Evolutionary conservation across 2,329 filamentous ascomycete species (phyloP).

Genomic region (Ilyonectria mors-panacis): DNA sequence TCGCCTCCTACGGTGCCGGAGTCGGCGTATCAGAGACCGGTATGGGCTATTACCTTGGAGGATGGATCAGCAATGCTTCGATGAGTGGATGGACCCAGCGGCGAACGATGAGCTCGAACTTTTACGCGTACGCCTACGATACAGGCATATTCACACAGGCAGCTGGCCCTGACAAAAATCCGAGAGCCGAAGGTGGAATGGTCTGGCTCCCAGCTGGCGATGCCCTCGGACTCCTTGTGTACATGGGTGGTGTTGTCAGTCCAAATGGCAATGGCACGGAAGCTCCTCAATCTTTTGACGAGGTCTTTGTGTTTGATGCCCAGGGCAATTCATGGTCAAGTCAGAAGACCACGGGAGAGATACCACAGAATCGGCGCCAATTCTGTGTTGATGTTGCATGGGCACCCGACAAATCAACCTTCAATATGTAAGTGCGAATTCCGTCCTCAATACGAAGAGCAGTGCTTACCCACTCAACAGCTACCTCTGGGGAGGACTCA

Average conservation of each 20-base stretch:
- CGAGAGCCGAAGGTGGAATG: conserved; percentile 70
- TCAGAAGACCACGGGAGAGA: conserved; percentile 62
- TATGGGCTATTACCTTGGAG: conserved; percentile 72
- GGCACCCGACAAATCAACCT: conserved; percentile 70
- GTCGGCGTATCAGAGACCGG: conserved; percentile 66
- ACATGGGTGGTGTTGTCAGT: conserved; percentile 69
- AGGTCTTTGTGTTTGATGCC: conserved; percentile 71
- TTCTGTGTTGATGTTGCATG: conserved; percentile 73
- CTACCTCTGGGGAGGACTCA: conserved; percentile 72
- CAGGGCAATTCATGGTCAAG: background rate
- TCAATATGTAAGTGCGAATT: conserved; percentile 67
- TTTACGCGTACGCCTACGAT: conserved; percentile 21
- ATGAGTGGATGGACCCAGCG: conserved; percentile 40
- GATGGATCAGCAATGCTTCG: conserved; percentile 69
- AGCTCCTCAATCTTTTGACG: conserved; percentile 57
- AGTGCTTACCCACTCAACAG: background rate
- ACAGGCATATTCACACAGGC: background rate
- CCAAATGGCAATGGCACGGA: conserved; percentile 60
- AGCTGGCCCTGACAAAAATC: background rate
- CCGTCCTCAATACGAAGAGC: background rate
- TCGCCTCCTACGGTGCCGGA: conserved; percentile 66
- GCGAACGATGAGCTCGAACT: conserved; percentile 15
- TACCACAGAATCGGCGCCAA: conserved; percentile 65
- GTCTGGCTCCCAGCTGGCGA: conserved; percentile 71
- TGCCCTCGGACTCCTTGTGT: conserved; percentile 66